Base-by-base conservation (phyloP, 805 yeast species). In the Clavispora asparagi region DNA sequence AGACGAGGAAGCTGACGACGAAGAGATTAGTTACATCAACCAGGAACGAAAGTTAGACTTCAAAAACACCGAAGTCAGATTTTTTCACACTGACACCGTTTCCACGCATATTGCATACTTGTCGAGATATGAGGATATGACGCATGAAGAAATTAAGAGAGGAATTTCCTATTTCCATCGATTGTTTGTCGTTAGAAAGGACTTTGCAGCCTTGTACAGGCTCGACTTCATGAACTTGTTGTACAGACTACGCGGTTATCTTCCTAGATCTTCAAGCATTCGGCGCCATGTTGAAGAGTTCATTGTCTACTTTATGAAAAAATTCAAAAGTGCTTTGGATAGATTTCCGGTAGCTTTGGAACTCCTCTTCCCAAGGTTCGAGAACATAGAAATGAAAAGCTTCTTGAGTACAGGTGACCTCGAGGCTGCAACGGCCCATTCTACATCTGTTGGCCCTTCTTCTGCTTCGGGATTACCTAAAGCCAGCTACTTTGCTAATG, bases 221-320 rank as follows among this genome's bases (percentile, higher is more conserved):
- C 59, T 94, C 30, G 97, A 91, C 60, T 81, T 94, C 58, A 77
- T 92, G 76, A 56, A 76, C 26, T 67, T 85, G 55, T 65, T 85
- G 7, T 67, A 81, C 11, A 73, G 71, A 33, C 61, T 76, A 14
- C 57, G 74, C 26, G 68, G 68, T 29, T 81, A 83, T 7, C 63
- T 82, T 14, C 74, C 81, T 1, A 62, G 67, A 39, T 51, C 64
- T 0, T 64, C 81, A 0, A 59, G 65, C 13, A 69, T 81, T 4
- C 70, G 88, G 47, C 70, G 68, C 28, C 89, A 84, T 46, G 76
- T 85, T 11, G 83, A 81, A 32, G 78, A 81, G 40, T 82, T 92
- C 54, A 67, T 86, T 31, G 71, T 74, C 19, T 81, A 83, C 54
- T 89, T 74, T 54, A 79, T 88, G 79, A 74, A 77, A 45, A 77